Evolutionary conservation across 2,329 filamentous ascomycete species (phyloP), one percentile per base, ranked within the genome.

Genomic region (Nemania serpens): DNA sequence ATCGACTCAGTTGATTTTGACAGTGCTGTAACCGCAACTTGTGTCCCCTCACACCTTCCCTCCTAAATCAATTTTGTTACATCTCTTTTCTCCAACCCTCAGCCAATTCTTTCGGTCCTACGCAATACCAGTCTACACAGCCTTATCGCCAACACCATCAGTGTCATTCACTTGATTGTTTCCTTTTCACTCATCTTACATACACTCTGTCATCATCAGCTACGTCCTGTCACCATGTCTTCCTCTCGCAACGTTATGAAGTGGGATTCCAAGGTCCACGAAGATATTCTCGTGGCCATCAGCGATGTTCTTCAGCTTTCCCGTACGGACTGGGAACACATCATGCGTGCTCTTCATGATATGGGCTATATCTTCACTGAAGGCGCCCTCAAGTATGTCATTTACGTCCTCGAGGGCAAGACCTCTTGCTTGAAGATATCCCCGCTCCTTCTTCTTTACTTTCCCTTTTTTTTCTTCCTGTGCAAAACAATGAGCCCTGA

Each of bases 321-420:
- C 4, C 39, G 43, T n/a, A 47, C 22, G 6, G 41, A 65, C n/a
- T 61, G 57, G 61, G 18, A 46, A 3, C 45, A 13, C 33, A 41
- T 63, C 11, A 55, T 66, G 41, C 5, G 7, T 5, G 20, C 3
- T n/a, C 63, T 66, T n/a, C 57, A 56, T 18, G 33, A 29, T 12
- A 59, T 54, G 55, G 57, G 59, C 20, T 51, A 61, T 50, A 59
- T 48, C 9, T 65, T 61, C 20, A 55, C 60, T 3, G 46, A 60
- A 25, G 43, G 58, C 11, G 56, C 65, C 12, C 61, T 67, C 39
- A 65, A 55, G 64, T 65, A 66, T 33, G 51, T 56, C 34, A 5
- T 42, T 45, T 13, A 29, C 29, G 20, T 29, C 29, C 37, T 49
- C 18, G 17, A 46, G 17, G 9, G 7, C 25, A 4, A 29, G 3